A percentile compares a stretch with the other conserved stretches of the same genome.
These are phyloP conservation scores for Neurospora hispaniola DNA, from an alignment of 495 filamentous ascomycete species.

Conservation along the genomic window DNA sequence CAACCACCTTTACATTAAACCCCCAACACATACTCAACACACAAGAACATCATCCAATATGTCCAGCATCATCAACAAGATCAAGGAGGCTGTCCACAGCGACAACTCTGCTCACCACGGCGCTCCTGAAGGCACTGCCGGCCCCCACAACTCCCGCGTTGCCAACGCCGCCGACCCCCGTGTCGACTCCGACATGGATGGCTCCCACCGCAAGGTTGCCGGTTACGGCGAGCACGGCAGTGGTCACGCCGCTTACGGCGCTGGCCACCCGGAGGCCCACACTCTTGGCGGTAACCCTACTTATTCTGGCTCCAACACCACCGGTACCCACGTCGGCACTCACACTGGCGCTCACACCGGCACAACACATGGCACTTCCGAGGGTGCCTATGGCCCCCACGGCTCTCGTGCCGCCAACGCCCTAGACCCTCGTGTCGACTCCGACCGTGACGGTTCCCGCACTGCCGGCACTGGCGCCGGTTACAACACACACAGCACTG, in stretches of 20 bases:
- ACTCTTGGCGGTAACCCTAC: not conserved
- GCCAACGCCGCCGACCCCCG: conserved; percentile 41
- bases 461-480: conserved; percentile 8
- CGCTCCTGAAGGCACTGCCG: conserved; percentile 32
- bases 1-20: not conserved
- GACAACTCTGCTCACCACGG: conserved; percentile 22
- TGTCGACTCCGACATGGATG: conserved; percentile 34
- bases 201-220: conserved; percentile 20
- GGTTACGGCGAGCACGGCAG: conserved; percentile 15
- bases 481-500: conserved; percentile 8
- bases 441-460: conserved; percentile 6
- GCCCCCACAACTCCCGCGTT: conserved; percentile 22
- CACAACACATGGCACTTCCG: conserved; percentile 9
- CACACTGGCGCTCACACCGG: conserved; percentile 11
- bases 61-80: conserved; percentile 60
- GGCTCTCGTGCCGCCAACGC: conserved; percentile 12
- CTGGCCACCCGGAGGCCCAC: not conserved
- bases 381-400: conserved; percentile 8
- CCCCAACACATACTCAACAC: conserved; percentile 1
- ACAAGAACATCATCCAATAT: conserved; percentile 34
- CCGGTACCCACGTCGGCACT: conserved; percentile 29
- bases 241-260: not conserved
- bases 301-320: conserved; percentile 19
- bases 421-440: conserved; percentile 9
- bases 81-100: conserved; percentile 55